Percentiles rank a stretch among this genome's conserved stretches.
phyloP scores from a whole-genome alignment of 1,139 yeast genomes.

The Schwanniomyces etchellsii region DNA sequence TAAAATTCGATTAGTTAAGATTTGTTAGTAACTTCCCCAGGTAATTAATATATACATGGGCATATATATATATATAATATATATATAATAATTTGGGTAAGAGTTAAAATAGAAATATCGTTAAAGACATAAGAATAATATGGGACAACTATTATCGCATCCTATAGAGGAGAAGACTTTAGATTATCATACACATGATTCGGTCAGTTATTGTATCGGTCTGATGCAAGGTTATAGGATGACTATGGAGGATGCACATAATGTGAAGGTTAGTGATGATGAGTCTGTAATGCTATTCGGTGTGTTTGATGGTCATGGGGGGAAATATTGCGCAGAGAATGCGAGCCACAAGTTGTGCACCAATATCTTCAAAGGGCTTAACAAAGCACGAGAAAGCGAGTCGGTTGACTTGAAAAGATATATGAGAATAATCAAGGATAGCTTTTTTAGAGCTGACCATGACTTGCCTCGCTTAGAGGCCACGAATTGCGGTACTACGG shows the following conservation, averaged over 20 bases:
- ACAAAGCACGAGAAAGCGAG: slow-evolving; percentile 7
- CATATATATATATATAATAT: too few relatives aligned
- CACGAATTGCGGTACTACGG: slow-evolving; percentile 64
- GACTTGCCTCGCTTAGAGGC: slow-evolving; percentile 40
- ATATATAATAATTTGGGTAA: too few relatives aligned
- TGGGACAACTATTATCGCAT: slow-evolving; percentile 77
- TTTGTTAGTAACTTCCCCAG: too few relatives aligned
- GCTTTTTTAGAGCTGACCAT: slow-evolving; percentile 54
- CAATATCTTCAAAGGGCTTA: slow-evolving; percentile 24
- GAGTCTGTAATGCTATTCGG: slow-evolving; percentile 56
- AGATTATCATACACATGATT: slow-evolving; percentile 34
- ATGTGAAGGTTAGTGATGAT: slow-evolving; percentile 36
- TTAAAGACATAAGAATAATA: too few relatives aligned
- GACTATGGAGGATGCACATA: slow-evolving; percentile 76
- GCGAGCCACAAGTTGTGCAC: slow-evolving; percentile 42
- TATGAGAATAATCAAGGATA: slow-evolving; percentile 39
- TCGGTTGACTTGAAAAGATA: slow-evolving; percentile 9
- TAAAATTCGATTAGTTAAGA: too few relatives aligned
- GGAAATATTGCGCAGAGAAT: slow-evolving; percentile 53
- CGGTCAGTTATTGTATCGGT: slow-evolving; percentile 58
- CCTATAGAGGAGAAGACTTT: slow-evolving; percentile 68
- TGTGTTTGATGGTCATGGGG: slow-evolving; percentile 82
- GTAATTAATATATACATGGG: too few relatives aligned
- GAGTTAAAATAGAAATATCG: too few relatives aligned
- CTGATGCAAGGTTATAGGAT: slow-evolving; percentile 77